Conservation (phyloP, 2,329 filamentous ascomycete species). For the Tolypocladium cylindrosporum region DNA sequence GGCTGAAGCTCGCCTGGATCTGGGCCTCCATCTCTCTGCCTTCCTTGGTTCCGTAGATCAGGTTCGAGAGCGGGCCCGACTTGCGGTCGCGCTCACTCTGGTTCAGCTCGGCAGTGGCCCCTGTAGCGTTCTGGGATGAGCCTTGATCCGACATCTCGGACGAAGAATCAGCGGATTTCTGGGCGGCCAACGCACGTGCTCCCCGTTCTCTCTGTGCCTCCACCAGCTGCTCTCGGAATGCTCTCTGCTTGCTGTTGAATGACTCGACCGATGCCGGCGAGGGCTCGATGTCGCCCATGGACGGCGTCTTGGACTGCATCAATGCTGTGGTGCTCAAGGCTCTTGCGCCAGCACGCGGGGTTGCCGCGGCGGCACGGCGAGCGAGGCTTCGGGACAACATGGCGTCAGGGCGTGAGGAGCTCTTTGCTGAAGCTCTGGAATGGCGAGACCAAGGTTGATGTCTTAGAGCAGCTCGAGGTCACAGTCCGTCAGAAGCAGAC, state of each 20-base stretch:
- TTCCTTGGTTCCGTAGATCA: constrained; percentile 96
- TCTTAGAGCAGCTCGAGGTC: background rate
- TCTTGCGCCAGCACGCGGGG: constrained; percentile 39
- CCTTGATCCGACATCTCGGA: constrained; percentile 28
- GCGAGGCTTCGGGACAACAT: constrained; percentile 44
- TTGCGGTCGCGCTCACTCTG: constrained; percentile 53
- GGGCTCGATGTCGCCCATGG: constrained; percentile 71
- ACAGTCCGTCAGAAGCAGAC: background rate
- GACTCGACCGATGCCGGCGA: constrained; percentile 54
- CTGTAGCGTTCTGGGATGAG: constrained; percentile 26
- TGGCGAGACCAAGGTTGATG: background rate
- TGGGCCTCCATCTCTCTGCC: constrained; percentile 89
- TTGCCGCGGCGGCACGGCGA: constrained; percentile 29
- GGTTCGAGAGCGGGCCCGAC: constrained; percentile 64
- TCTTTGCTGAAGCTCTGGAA: background rate
- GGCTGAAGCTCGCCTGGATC: constrained; percentile 91
- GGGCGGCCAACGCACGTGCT: constrained; percentile 60
- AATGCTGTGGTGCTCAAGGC: constrained; percentile 47
- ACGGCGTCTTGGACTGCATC: constrained; percentile 47
- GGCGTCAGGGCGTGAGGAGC: constrained; percentile 3
- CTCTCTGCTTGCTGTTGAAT: constrained; percentile 77
- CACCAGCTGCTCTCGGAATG: constrained; percentile 74
- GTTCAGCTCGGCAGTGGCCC: constrained; percentile 42
- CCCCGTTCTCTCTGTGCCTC: constrained; percentile 71
- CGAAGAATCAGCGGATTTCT: constrained; percentile 31